Base-by-base conservation (phyloP, 352 stramenopile species). In the Peronospora destructor region DNA sequence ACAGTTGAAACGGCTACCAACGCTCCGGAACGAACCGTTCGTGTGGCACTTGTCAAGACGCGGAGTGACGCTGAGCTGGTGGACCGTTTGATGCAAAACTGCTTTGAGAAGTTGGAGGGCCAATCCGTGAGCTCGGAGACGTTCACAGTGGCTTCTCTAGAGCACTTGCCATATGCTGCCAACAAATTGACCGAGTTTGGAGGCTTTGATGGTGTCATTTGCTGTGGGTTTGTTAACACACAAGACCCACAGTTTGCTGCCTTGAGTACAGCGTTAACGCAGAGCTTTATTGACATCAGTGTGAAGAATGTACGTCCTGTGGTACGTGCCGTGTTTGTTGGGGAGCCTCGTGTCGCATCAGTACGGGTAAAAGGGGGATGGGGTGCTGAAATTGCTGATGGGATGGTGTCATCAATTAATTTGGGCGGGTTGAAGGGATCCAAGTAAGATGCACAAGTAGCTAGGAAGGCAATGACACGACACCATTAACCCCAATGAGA, bases 261-360 rank as follows among this genome's bases (percentile, higher is more conserved):
- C 25, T 51, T 87, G n/a, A 73, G 74, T 38, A 45, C 76, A 8
- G 58, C 70, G 12, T 40, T 93, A 29, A 81, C 74, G 26, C 76
- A 91, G 59, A 73, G 76, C 39, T 76, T 93, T 49, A 89, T 91
- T 9, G 77, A 91, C 52, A 87, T 93, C 40, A 91, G 83, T 54
- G 66, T 93, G 23, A 73, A 83, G 47, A 88, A 82, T 53, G 63
- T 79, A 29, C 84, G 87, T 45, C 83, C 83, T 2, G 74, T 93
- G 14, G 67, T 93, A 21, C 79, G 79, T 29, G 80, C 66, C 2
- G 62, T 93, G 29, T 90, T 93, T 46, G 73, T 84, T 8, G 82
- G 80, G 2, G 82, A 93, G 45, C 74, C 76, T 16, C 78, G 76
- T 30, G 68, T 85, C 9, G 82, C 82, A 2, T 86, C 76, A 1